Conservation (phyloP, 352 stramenopile genomes). For the Thalassiosira exigua region DNA sequence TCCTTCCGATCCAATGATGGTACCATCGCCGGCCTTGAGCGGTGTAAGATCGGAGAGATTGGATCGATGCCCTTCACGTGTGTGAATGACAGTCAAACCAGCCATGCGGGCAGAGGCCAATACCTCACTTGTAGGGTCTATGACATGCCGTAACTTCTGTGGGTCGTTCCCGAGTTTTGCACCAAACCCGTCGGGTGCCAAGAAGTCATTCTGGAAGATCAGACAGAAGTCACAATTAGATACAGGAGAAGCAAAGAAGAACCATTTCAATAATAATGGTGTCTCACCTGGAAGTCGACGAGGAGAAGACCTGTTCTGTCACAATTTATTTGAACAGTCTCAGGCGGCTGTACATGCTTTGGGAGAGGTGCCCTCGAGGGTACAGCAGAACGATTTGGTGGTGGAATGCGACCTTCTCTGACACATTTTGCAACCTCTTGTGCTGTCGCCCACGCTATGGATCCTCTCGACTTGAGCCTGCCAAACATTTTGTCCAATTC, state of each 20-base stretch:
- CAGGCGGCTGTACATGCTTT: too few relatives aligned
- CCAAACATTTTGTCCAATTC: slow-evolving; percentile 21
- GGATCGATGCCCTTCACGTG: slow-evolving; percentile 74
- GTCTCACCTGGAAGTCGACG: too few relatives aligned
- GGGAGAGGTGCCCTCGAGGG: too few relatives aligned
- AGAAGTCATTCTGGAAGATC: slow-evolving; percentile 83
- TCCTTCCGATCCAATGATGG: slow-evolving; percentile 62
- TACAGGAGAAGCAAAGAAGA: too few relatives aligned
- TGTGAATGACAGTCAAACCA: slow-evolving; percentile 74
- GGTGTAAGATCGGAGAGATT: slow-evolving; percentile 66
- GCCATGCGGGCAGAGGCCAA: slow-evolving; percentile 52
- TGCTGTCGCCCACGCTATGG: slow-evolving; percentile 1
- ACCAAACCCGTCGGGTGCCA: slow-evolving; percentile 71
- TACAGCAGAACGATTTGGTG: too few relatives aligned
- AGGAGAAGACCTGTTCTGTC: too few relatives aligned
- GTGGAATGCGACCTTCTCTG: background rate
- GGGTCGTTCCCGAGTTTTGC: slow-evolving; percentile 82
- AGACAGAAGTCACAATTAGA: too few relatives aligned
- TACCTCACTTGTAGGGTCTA: slow-evolving; percentile 67
- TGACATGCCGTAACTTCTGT: slow-evolving; percentile 62
- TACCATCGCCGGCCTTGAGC: slow-evolving; percentile 34
- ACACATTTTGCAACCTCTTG: background rate
- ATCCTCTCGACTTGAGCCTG: background rate
- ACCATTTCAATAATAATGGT: too few relatives aligned
- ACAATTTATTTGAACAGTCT: too few relatives aligned